Percentiles rank a stretch among this genome's conserved stretches.
Evolutionary conservation across 495 filamentous ascomycete genomes (phyloP).

Genomic region (Penicillium lagena): DNA sequence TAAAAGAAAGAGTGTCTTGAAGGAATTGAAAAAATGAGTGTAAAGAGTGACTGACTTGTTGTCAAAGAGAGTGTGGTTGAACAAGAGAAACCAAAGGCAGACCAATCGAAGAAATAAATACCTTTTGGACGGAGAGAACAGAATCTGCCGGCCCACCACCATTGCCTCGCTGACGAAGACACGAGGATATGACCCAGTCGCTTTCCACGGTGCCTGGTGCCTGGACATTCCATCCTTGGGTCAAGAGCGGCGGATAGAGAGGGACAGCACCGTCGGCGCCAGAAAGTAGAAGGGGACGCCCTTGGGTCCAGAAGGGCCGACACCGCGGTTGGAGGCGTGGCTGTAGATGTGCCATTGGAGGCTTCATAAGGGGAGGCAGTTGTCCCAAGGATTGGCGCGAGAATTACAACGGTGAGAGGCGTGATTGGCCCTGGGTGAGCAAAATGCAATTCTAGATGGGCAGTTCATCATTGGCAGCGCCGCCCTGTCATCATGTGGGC

Average conservation of each 20-base stretch:
- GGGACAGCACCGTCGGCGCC: constrained; percentile 4
- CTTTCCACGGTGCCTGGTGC: constrained; percentile 13
- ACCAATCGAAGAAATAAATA: constrained; percentile 13
- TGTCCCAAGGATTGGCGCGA: no score
- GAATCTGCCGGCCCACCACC: constrained; percentile 9
- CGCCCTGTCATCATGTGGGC: no score
- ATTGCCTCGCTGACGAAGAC: constrained; percentile 3
- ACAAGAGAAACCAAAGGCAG: background rate
- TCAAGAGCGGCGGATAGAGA: constrained; percentile 1
- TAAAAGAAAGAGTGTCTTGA: constrained; percentile 5
- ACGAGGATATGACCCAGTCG: constrained; percentile 4
- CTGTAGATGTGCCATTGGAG: no score
- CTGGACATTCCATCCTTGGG: constrained; percentile 9
- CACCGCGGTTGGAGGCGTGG: no score
- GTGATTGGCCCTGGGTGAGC: no score
- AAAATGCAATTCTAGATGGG: no score
- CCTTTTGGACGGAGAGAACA: constrained; percentile 1
- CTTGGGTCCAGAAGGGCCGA: background rate
- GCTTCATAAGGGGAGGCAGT: no score
- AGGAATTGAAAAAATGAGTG: constrained; percentile 1
- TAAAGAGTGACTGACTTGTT: constrained; percentile 17
- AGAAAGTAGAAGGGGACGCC: constrained; percentile 1
- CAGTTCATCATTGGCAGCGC: no score
- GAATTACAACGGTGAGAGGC: no score
- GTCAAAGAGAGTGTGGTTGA: constrained; percentile 11